Percentiles rank a stretch among this genome's conserved stretches.
Evolutionary conservation across 1,139 yeast genomes (phyloP).

Genomic region (Protomyces inundatus): DNA sequence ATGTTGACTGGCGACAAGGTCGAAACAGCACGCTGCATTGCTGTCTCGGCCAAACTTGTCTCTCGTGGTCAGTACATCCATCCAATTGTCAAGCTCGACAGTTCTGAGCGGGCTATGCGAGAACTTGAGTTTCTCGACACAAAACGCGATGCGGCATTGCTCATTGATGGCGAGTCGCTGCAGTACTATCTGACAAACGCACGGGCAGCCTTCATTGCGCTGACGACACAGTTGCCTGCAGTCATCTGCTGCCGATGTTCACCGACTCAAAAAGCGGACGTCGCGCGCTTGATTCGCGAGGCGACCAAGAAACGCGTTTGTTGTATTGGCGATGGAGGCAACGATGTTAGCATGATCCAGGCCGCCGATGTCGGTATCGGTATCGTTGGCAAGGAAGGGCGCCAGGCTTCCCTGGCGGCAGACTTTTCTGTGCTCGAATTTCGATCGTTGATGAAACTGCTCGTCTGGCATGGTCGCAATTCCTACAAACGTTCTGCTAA

Average conservation of each 20-base stretch:
- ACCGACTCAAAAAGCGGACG: slow-evolving; percentile 97
- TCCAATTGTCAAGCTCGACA: slow-evolving; percentile 56
- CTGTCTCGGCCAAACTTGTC: slow-evolving; percentile 86
- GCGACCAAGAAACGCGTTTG: slow-evolving; percentile 85
- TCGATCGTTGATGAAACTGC: slow-evolving; percentile 75
- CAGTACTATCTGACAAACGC: slow-evolving; percentile 60
- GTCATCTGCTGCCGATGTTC: slow-evolving; percentile 98
- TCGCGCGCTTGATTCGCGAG: slow-evolving; percentile 71
- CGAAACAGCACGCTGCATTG: slow-evolving; percentile 95
- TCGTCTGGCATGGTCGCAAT: slow-evolving; percentile 97
- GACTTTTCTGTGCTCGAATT: slow-evolving; percentile 93
- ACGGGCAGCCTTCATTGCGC: slow-evolving; percentile 65
- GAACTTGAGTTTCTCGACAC: slow-evolving; percentile 62
- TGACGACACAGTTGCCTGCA: slow-evolving; percentile 75
- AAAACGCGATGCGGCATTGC: slow-evolving; percentile 66
- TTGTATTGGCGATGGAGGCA: slow-evolving; percentile 99
- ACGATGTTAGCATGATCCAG: slow-evolving; percentile 98
- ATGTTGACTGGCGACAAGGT: slow-evolving; percentile 99
- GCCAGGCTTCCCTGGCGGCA: slow-evolving; percentile 94
- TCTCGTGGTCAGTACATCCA: slow-evolving; percentile 92
- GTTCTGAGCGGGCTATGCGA: slow-evolving; percentile 61
- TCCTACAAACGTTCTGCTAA: slow-evolving; percentile 94
- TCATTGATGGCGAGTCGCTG: slow-evolving; percentile 92
- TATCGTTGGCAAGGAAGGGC: slow-evolving; percentile 97
- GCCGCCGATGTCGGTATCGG: slow-evolving; percentile 99